Evolutionary conservation across 345 rosid species (phyloP).

Genomic region (Corchorus capsularis): DNA sequence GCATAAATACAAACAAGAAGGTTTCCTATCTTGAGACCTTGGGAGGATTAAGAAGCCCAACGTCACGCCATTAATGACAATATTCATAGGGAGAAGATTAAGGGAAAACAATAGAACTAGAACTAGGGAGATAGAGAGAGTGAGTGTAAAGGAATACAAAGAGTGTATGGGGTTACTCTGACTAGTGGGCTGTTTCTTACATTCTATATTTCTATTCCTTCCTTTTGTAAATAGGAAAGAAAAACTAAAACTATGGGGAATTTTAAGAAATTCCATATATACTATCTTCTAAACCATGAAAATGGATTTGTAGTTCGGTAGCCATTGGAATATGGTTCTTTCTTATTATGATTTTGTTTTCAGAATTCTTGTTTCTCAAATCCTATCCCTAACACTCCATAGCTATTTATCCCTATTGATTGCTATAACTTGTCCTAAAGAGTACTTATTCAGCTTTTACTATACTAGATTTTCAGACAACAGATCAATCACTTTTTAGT

Average conservation of each 20-base stretch:
- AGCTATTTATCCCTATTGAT: neutral
- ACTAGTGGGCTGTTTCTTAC: conserved; percentile 9
- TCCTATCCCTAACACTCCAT: neutral
- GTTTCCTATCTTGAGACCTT: conserved; percentile 53
- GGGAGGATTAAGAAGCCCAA: conserved; percentile 64
- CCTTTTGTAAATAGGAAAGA: conserved; percentile 31
- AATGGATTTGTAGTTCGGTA: conserved; percentile 24
- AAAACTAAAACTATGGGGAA: conserved; percentile 17
- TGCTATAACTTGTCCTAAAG: neutral
- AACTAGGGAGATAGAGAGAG: conserved; percentile 2
- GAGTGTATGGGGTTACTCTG: neutral
- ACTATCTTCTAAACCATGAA: conserved; percentile 20
- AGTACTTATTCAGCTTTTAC: neutral
- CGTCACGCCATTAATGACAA: conserved; percentile 46
- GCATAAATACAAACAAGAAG: conserved; percentile 35
- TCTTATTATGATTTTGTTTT: neutral
- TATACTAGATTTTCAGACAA: neutral
- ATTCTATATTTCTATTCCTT: conserved; percentile 24
- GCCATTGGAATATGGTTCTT: conserved; percentile 19
- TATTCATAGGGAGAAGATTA: neutral
- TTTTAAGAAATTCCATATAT: conserved; percentile 18
- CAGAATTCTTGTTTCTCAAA: conserved; percentile 1
- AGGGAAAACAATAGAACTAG: neutral
- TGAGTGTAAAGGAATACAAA: neutral
- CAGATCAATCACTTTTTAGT: too few species aligned